A percentile compares a stretch with the other conserved stretches of the same genome.
phyloP scores from a whole-genome alignment of 345 rosid genomes.

The Syzygium aromaticum region DNA sequence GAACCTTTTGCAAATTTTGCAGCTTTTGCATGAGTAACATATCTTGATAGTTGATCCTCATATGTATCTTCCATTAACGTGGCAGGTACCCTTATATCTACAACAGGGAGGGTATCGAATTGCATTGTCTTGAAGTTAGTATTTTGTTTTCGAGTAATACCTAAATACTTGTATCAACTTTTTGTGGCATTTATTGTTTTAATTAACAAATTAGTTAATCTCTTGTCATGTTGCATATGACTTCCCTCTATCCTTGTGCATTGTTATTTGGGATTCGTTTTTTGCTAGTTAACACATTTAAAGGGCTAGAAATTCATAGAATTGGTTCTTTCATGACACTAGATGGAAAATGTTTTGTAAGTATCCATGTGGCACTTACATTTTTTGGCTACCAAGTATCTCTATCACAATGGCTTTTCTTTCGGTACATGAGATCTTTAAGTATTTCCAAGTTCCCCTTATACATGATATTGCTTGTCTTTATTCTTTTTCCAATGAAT shows the following conservation, averaged over 20 bases:
- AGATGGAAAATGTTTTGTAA: not conserved
- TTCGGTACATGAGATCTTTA: not conserved
- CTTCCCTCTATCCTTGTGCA: not conserved
- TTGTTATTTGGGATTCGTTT: not conserved
- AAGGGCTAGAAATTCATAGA: not conserved
- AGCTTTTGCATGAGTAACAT: not conserved
- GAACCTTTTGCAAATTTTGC: not conserved
- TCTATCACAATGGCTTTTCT: not conserved
- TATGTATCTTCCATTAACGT: not conserved
- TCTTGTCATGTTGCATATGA: not conserved
- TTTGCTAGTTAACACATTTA: not conserved
- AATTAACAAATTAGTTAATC: not conserved
- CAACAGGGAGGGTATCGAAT: slow-evolving; percentile 68
- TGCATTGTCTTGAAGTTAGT: slow-evolving; percentile 86
- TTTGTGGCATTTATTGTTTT: not conserved
- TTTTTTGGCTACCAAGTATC: not conserved
- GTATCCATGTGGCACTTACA: not conserved
- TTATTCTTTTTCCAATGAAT: not conserved
- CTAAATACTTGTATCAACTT: not conserved
- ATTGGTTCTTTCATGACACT: not conserved
- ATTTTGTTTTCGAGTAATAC: not conserved
- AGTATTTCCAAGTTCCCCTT: not conserved
- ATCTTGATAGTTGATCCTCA: not conserved
- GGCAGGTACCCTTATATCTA: slow-evolving; percentile 82
- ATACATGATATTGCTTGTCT: not conserved